Evolutionary conservation across 257 asterid genomes (phyloP).

Genomic region (Capsicum rhomboideum): DNA sequence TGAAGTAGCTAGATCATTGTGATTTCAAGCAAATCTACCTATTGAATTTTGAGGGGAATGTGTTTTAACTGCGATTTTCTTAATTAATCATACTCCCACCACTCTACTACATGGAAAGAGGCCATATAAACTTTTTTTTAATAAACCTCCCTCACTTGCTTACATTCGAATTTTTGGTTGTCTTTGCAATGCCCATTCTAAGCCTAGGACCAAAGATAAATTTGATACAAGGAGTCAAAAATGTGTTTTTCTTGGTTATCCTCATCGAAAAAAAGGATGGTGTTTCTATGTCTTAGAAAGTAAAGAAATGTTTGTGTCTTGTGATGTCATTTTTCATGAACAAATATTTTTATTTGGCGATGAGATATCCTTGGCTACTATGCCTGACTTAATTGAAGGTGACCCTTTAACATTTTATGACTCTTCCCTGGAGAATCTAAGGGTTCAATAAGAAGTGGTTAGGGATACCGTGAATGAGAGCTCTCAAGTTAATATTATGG

Average conservation of each 20-base stretch:
- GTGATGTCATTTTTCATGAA: neutral
- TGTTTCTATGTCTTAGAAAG: neutral
- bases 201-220: neutral
- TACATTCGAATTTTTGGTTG: neutral
- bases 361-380: neutral
- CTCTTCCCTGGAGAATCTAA: too few species aligned
- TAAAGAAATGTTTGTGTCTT: neutral
- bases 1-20: neutral
- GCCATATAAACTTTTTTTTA: neutral
- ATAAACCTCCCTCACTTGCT: neutral
- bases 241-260: neutral
- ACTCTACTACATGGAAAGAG: neutral
- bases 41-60: neutral
- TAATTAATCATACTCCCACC: neutral
- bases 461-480: too few species aligned
- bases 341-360: neutral
- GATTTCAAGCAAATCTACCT: neutral
- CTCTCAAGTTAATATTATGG: neutral
- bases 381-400: neutral
- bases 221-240: neutral
- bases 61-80: neutral
- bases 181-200: neutral
- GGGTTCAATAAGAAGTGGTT: too few species aligned
- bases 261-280: neutral
- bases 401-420: neutral